Percentiles rank a stretch among this genome's conserved stretches.
phyloP scores from a whole-genome alignment of 2,329 filamentous ascomycete species.

The Thermoascus crustaceus region DNA sequence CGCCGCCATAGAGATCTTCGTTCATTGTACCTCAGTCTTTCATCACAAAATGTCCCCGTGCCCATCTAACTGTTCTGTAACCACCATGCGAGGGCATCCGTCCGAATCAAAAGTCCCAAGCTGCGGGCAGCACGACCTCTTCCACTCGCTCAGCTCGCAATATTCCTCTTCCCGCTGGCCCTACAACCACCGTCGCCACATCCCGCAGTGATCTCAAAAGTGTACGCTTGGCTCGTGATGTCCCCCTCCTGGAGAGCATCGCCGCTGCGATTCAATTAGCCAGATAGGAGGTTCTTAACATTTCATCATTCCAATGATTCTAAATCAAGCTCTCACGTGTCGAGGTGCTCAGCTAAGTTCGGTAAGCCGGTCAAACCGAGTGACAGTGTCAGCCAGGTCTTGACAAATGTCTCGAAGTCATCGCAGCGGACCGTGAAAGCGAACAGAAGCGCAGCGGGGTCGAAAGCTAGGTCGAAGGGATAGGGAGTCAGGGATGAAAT shows the following conservation, averaged over 20 bases:
- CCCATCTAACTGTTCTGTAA: background rate
- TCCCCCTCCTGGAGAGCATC: slow-evolving; percentile 26
- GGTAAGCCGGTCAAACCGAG: slow-evolving; percentile 31
- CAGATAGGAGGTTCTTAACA: slow-evolving; percentile 45
- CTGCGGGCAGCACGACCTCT: slow-evolving; percentile 21
- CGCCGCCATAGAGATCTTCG: no score
- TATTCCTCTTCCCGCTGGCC: slow-evolving; percentile 28
- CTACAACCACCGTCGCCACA: slow-evolving; percentile 18
- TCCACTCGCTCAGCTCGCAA: slow-evolving; percentile 29
- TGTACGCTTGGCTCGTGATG: slow-evolving; percentile 11
- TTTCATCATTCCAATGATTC: slow-evolving; percentile 21
- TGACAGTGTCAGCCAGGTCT: slow-evolving; percentile 35
- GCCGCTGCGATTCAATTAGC: slow-evolving; percentile 59
- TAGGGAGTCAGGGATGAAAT: slow-evolving; percentile 13
- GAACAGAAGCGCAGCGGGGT: slow-evolving; percentile 17
- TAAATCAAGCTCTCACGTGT: slow-evolving; percentile 10
- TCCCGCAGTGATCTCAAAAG: slow-evolving; percentile 16
- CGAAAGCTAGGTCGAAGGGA: slow-evolving; percentile 20
- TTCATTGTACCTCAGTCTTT: slow-evolving; percentile 8
- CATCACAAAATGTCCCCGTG: slow-evolving; percentile 7
- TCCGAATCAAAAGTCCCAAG: slow-evolving; percentile 15
- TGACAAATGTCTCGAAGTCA: slow-evolving; percentile 16
- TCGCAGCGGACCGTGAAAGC: slow-evolving; percentile 27
- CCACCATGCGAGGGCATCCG: background rate
- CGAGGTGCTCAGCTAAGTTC: slow-evolving; percentile 26